Base-by-base conservation (phyloP, 345 rosid species). In the Fremontodendron californicum region DNA sequence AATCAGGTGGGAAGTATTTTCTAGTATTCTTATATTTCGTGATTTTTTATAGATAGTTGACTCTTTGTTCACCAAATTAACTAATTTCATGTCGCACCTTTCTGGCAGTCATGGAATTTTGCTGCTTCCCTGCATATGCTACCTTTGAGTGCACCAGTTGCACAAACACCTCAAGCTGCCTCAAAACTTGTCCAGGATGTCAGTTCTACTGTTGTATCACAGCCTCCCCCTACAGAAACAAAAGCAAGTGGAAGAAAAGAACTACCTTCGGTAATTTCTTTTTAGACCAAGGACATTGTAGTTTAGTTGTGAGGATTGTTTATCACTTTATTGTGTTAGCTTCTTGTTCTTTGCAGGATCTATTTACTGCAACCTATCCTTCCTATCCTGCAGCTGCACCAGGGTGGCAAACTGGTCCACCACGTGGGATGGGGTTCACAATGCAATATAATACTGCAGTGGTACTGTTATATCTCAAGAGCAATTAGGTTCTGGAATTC, bases 401-500 rank as follows among this genome's bases (percentile, higher is more conserved):
- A 42, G 92, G 91, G 75, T 95, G 98, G 97, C 97, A 91, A 78
- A 83, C 79, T 77, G 90, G 88, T 82, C 88, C 87, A 31, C 86
- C 91, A 55, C 87, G 61, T 75, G 94, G 90, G 65, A 80, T 91
- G 89, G 90, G 86, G 51, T 89, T 76, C 68, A 66, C 82, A 42
- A 80, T 88, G 91, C 96, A 82, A 79, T 89, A 93, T 83, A 87
- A 77, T 80, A 81, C 89, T 80, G 80, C 87, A 43, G 58, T 54
- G 92, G 95, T 94, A 82, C 52, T 77, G 70, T 78, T 65, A 73
- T 48, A 46, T 57, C 58, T 75, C 72, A 69, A 35, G 71, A 13
- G 42, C 55, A 2, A 51, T 64, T 61, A 57, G 31, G 33, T 35
- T 23, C 46, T 39, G 42, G 67, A 71, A 31, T 67, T 40, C 77